phyloP scores from a whole-genome alignment of 2,329 filamentous ascomycete species.

The Parasarocladium wereldwijsianum region DNA sequence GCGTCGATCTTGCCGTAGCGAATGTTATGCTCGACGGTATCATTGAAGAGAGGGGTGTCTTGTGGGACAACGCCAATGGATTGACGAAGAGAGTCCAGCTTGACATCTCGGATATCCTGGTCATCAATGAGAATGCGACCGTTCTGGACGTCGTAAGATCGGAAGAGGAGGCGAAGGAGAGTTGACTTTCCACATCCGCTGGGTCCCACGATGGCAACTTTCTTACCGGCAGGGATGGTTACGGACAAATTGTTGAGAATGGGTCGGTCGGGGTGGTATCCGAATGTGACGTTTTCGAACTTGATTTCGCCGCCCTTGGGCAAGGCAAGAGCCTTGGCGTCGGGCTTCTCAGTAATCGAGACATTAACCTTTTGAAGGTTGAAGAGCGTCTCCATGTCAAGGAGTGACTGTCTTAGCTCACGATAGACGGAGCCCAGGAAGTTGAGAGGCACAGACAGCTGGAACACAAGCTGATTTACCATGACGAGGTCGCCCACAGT shows the following conservation, averaged over 20 bases:
- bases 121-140: conserved; percentile 85
- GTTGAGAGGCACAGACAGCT: conserved; percentile 91
- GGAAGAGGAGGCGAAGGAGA: conserved; percentile 77
- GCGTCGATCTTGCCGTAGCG: conserved; percentile 77
- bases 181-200: conserved; percentile 96
- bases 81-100: conserved; percentile 65
- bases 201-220: conserved; percentile 88
- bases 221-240: conserved; percentile 89
- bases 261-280: conserved; percentile 73
- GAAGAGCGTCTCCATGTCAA: conserved; percentile 98
- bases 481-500: conserved; percentile 95
- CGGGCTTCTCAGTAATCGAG: conserved; percentile 60
- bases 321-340: conserved; percentile 60
- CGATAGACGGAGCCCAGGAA: conserved; percentile 97
- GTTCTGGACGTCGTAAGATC: conserved; percentile 78
- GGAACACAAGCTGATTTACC: conserved; percentile 98
- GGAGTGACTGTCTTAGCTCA: conserved; percentile 80
- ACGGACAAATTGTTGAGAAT: conserved; percentile 76
- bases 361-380: conserved; percentile 95
- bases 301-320: conserved; percentile 72
- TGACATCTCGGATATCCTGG: conserved; percentile 77
- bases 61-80: conserved; percentile 93
- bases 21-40: conserved; percentile 91
- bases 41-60: conserved; percentile 94
- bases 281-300: conserved; percentile 92